Evolutionary conservation across 202 grass and related monocot species (phyloP).

Genomic region (Panicum virgatum): DNA sequence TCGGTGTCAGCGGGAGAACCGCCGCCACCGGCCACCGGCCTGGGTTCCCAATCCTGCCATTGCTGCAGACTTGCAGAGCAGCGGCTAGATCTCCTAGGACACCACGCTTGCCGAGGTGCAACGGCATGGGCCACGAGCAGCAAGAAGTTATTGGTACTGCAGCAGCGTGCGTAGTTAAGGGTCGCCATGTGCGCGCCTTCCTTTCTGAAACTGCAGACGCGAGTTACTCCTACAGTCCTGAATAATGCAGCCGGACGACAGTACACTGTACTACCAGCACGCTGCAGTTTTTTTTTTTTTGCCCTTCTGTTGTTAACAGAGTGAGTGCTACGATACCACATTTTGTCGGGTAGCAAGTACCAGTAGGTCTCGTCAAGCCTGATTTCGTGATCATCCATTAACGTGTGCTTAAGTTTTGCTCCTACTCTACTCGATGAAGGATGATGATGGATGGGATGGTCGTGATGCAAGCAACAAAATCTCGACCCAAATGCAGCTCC

Average conservation of each 20-base stretch:
- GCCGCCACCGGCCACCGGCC: background rate
- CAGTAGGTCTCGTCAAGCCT: background rate
- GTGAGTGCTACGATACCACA: background rate
- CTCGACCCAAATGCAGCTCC: background rate
- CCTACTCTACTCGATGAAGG: background rate
- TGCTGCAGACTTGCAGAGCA: constrained; percentile 20
- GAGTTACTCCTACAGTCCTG: background rate
- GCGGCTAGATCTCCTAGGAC: constrained; percentile 51
- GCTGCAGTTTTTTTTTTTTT: too few species aligned
- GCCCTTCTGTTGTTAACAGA: background rate
- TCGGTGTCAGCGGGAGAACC: background rate
- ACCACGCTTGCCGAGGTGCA: constrained; percentile 28
- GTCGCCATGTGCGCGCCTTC: background rate
- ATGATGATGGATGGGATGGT: background rate
- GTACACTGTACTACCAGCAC: background rate
- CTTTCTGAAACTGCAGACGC: background rate
- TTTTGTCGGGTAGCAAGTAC: background rate
- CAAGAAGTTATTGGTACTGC: background rate
- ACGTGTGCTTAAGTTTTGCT: background rate
- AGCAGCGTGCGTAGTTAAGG: background rate
- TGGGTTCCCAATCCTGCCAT: background rate
- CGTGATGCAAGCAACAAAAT: background rate
- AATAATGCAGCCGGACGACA: background rate
- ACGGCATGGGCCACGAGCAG: background rate
- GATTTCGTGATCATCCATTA: background rate